Percentiles rank a stretch among this genome's conserved stretches.
These are phyloP conservation scores for Ananas comosus DNA, from an alignment of 176 grass and related monocot genomes.

Conservation along the genomic window DNA sequence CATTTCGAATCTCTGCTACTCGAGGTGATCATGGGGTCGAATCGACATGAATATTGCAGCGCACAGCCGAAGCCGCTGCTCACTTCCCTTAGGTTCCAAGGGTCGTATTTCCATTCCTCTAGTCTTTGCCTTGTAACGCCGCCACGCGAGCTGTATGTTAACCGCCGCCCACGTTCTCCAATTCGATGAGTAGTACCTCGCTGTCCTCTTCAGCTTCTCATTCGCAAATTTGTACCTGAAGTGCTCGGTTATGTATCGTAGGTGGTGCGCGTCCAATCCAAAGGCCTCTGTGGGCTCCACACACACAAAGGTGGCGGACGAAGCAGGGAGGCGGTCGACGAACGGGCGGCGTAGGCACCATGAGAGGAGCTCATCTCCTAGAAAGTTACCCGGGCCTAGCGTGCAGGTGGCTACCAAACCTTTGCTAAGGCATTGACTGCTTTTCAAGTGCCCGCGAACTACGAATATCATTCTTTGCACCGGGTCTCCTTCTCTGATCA, in stretches of 20 bases:
- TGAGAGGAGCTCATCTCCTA: conserved; percentile 93
- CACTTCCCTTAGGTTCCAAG: conserved; percentile 26
- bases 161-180: conserved; percentile 95
- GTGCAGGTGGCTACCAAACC: conserved; percentile 70
- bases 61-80: conserved; percentile 65
- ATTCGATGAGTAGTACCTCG: conserved; percentile 89
- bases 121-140: conserved; percentile 39
- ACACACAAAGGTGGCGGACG: conserved; percentile 80
- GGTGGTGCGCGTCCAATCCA: conserved; percentile 58
- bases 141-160: conserved; percentile 98
- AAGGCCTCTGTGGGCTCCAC: conserved; percentile 69
- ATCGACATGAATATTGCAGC: conserved; percentile 97
- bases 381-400: conserved; percentile 62
- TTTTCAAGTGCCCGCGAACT: conserved; percentile 59
- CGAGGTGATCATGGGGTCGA: conserved; percentile 92
- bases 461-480: conserved; percentile 95
- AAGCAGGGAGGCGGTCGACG: conserved; percentile 58
- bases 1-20: conserved; percentile 17
- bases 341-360: conserved; percentile 86
- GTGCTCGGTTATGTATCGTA: conserved; percentile 90
- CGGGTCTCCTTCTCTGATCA: conserved; percentile 90
- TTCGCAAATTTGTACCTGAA: conserved; percentile 95
- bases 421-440: conserved; percentile 70
- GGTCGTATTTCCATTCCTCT: conserved; percentile 7
- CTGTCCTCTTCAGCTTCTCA: conserved; percentile 79